These are phyloP conservation scores for Quercus dentata DNA, from an alignment of 306 rosid species.

Conservation along the genomic window DNA sequence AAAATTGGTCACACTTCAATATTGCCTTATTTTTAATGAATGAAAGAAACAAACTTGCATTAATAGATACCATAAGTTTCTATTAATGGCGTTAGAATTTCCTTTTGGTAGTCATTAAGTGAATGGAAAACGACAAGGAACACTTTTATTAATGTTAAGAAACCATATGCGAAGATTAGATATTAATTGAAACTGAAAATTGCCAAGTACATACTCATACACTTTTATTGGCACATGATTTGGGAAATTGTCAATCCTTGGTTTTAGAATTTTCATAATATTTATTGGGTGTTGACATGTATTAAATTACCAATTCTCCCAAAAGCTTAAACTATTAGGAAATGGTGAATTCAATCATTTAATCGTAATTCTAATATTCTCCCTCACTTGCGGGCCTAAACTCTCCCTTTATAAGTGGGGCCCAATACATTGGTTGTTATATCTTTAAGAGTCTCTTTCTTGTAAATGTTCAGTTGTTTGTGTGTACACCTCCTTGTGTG, in stretches of 20 bases:
- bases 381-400: too few relatives aligned
- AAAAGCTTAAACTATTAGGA: too few relatives aligned
- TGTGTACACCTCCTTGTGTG: neutral
- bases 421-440: neutral
- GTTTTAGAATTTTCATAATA: neutral
- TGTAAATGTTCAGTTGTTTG: slow-evolving; percentile 2
- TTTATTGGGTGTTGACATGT: neutral
- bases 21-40: neutral
- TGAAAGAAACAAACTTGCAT: neutral
- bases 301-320: too few relatives aligned
- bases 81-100: neutral
- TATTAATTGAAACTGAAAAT: slow-evolving; percentile 16
- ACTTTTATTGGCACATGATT: neutral
- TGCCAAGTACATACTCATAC: neutral
- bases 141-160: neutral
- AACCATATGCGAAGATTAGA: neutral
- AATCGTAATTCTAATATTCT: too few relatives aligned
- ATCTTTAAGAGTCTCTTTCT: slow-evolving; percentile 4
- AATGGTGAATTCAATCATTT: too few relatives aligned
- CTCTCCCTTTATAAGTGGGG: too few relatives aligned
- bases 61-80: slow-evolving; percentile 5
- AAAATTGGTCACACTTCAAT: neutral
- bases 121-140: slow-evolving; percentile 7
- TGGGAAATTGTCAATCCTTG: neutral
- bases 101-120: neutral